Conservation (phyloP, 2,329 filamentous ascomycete genomes). For the Karstenula rhodostoma region DNA sequence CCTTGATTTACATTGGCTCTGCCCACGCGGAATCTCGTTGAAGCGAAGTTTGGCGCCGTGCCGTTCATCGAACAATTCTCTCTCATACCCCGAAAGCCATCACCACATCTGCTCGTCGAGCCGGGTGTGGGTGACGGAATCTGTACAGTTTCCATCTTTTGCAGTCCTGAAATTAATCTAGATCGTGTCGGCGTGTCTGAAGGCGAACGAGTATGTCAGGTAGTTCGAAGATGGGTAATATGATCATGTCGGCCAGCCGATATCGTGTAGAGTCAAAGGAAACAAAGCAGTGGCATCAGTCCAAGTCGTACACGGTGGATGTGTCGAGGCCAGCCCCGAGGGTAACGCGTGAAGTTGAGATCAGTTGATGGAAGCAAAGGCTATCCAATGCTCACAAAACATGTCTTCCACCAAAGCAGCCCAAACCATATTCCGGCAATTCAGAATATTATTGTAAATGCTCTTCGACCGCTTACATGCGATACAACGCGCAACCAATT, state of each 20-base stretch:
- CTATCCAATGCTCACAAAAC: background rate
- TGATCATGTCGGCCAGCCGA: constrained; percentile 16
- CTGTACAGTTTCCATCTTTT: constrained; percentile 6
- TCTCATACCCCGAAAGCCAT: constrained; percentile 5
- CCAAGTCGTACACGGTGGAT: background rate
- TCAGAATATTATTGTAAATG: background rate
- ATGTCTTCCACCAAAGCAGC: background rate
- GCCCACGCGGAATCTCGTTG: constrained; percentile 4
- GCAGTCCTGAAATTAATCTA: background rate
- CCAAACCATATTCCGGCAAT: background rate
- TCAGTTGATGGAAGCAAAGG: no score
- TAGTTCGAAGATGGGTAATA: background rate
- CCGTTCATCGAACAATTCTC: background rate
- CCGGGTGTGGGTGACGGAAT: constrained; percentile 3
- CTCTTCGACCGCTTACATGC: background rate
- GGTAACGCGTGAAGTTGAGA: background rate
- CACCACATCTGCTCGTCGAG: constrained; percentile 4
- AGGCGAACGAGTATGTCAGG: background rate
- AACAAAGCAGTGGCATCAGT: background rate
- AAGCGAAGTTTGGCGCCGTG: constrained; percentile 8
- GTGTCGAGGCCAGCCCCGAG: constrained; percentile 6
- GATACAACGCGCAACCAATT: background rate
- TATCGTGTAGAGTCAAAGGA: background rate
- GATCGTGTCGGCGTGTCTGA: background rate
- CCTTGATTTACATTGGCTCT: constrained; percentile 26